phyloP scores from a whole-genome alignment of 805 yeast genomes.

The Nakazawaea sp. region DNA sequence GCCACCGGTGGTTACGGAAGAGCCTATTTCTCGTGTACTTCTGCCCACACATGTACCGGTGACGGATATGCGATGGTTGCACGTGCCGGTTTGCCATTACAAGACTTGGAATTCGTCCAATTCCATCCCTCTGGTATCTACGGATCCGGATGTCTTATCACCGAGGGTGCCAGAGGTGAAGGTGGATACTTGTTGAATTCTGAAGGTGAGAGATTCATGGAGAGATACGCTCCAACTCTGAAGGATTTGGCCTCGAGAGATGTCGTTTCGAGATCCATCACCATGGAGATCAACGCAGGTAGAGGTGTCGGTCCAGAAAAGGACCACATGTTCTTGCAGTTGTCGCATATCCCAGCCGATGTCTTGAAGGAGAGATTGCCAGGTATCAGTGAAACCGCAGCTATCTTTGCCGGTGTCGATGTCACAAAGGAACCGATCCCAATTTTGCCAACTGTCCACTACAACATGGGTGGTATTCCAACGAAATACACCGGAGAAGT shows the following conservation, averaged over 20 bases:
- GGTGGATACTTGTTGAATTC: constrained; percentile 96
- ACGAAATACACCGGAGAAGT: constrained; percentile 97
- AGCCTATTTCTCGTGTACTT: constrained; percentile 97
- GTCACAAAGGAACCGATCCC: constrained; percentile 99
- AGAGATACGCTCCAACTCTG: constrained; percentile 97
- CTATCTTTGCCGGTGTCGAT: constrained; percentile 98
- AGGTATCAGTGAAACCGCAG: constrained; percentile 98
- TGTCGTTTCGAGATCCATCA: constrained; percentile 96
- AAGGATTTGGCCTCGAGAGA: constrained; percentile 98
- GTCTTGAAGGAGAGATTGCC: constrained; percentile 95
- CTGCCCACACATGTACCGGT: constrained; percentile 99
- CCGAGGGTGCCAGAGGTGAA: constrained; percentile 99
- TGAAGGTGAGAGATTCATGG: constrained; percentile 99
- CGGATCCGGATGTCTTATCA: constrained; percentile 97
- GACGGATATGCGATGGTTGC: constrained; percentile 98
- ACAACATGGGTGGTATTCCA: constrained; percentile 99
- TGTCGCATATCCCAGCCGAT: constrained; percentile 87
- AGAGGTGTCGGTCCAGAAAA: constrained; percentile 97
- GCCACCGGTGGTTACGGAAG: constrained; percentile 99
- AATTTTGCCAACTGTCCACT: constrained; percentile 95
- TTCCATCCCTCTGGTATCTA: constrained; percentile 99
- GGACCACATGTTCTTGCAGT: constrained; percentile 93
- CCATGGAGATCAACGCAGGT: constrained; percentile 97
- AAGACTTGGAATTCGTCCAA: constrained; percentile 96
- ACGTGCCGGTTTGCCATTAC: constrained; percentile 96